Evolutionary conservation across 2,329 filamentous ascomycete species (phyloP).

Genomic region (Diaporthe helianthi): DNA sequence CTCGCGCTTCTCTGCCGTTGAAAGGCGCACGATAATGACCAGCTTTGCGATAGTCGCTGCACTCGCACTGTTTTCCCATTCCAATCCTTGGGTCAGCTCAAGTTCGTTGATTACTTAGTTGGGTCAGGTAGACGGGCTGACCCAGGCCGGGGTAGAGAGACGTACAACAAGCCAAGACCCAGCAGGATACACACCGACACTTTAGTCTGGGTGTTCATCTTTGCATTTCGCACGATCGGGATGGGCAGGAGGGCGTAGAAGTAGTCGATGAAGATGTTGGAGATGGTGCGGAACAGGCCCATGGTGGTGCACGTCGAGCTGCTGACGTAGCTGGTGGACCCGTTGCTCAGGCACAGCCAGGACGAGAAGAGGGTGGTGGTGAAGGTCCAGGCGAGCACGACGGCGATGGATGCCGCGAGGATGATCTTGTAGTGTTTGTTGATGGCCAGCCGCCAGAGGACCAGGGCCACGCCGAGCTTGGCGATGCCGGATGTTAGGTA

Average conservation of each 20-base stretch:
- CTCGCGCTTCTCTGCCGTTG: conserved; percentile 36
- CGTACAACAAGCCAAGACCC: conserved; percentile 45
- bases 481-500: conserved; percentile 44
- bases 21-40: conserved; percentile 41
- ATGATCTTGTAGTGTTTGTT: conserved; percentile 38
- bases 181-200: conserved; percentile 41
- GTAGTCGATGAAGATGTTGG: conserved; percentile 46
- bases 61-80: too few relatives aligned
- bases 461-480: conserved; percentile 45
- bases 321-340: conserved; percentile 42
- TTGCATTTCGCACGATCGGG: conserved; percentile 41
- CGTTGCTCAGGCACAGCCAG: conserved; percentile 41
- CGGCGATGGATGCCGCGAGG: conserved; percentile 37
- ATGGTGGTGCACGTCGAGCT: conserved; percentile 40
- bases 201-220: conserved; percentile 41
- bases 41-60: conserved; percentile 45
- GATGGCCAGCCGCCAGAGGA: conserved; percentile 42
- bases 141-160: too few relatives aligned
- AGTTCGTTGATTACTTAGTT: too few relatives aligned
- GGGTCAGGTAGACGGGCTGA: too few relatives aligned
- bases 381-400: conserved; percentile 27
- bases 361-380: conserved; percentile 41
- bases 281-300: conserved; percentile 44
- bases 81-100: too few relatives aligned
- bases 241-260: conserved; percentile 44